Conservation (phyloP, 495 filamentous ascomycete genomes). For the Penicillium longicatenatum region DNA sequence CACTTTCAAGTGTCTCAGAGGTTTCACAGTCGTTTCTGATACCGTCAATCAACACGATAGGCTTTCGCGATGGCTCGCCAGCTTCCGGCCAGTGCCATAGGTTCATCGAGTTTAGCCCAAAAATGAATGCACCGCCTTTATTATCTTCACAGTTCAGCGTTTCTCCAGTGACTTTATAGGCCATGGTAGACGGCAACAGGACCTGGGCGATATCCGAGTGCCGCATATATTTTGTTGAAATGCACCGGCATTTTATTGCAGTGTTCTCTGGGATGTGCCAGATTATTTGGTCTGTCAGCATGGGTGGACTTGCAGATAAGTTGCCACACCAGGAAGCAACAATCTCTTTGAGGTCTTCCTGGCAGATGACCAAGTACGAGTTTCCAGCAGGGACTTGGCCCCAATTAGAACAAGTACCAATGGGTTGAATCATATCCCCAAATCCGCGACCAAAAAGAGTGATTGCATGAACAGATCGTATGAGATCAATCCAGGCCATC, state of each 20-base stretch:
- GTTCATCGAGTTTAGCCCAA: not conserved
- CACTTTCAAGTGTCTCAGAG: not conserved
- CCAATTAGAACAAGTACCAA: not conserved
- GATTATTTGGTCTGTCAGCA: not conserved
- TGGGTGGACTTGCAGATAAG: not conserved
- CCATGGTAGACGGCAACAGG: not conserved
- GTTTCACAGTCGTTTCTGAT: not conserved
- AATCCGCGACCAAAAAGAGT: constrained; percentile 39
- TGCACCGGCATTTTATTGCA: not conserved
- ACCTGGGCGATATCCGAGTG: not conserved
- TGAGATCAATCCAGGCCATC: constrained; percentile 39
- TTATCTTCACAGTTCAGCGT: not conserved
- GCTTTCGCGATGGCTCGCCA: not conserved
- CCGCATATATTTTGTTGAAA: not conserved
- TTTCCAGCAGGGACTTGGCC: not conserved
- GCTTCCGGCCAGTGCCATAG: not conserved
- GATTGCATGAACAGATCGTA: constrained; percentile 30
- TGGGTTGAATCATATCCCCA: constrained; percentile 4
- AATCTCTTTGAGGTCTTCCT: not conserved
- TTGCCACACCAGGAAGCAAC: not conserved
- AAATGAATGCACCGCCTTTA: not conserved
- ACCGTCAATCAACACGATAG: not conserved
- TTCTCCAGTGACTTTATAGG: not conserved
- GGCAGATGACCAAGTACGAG: not conserved
- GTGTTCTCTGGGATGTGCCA: not conserved